Conservation (phyloP, 2,329 filamentous ascomycete species). For the Pezizomycotina sp. region DNA sequence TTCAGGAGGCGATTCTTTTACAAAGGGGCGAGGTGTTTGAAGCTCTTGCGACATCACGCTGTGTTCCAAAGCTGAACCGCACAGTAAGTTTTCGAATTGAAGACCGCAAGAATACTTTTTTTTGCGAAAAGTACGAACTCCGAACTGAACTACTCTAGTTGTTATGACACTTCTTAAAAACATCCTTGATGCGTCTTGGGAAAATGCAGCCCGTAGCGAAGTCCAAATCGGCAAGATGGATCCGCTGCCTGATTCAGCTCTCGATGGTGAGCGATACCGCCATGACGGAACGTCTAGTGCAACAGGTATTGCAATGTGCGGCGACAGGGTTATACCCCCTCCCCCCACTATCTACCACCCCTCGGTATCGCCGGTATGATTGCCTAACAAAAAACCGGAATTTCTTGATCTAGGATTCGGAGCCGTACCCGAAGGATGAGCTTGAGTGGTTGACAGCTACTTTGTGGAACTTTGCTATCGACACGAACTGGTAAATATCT, state of each 20-base stretch:
- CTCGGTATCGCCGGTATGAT: not conserved
- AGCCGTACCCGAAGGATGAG: conserved; percentile 47
- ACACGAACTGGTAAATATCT: conserved; percentile 23
- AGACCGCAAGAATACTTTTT: conserved; percentile 19
- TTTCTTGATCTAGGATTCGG: conserved; percentile 25
- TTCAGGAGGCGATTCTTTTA: no score
- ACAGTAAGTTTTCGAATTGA: conserved; percentile 21
- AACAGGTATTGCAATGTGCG: conserved; percentile 10
- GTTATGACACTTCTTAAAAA: conserved; percentile 9
- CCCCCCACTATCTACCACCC: not conserved
- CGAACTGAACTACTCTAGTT: not conserved
- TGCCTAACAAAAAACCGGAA: conserved; percentile 24
- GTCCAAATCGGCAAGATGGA: conserved; percentile 26
- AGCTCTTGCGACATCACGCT: conserved; percentile 17
- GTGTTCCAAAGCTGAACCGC: conserved; percentile 11
- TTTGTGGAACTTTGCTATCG: conserved; percentile 24
- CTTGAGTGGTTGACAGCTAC: conserved; percentile 55
- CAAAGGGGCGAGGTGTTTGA: no score
- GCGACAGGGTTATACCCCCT: not conserved
- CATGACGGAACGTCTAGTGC: conserved; percentile 9
- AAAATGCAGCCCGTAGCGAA: conserved; percentile 33
- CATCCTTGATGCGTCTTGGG: conserved; percentile 15
- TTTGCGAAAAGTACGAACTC: conserved; percentile 9
- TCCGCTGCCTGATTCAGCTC: conserved; percentile 21
- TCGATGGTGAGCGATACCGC: conserved; percentile 8